These are phyloP conservation scores for Gynochthodes officinalis DNA, from an alignment of 257 asterid species.

Conservation along the genomic window DNA sequence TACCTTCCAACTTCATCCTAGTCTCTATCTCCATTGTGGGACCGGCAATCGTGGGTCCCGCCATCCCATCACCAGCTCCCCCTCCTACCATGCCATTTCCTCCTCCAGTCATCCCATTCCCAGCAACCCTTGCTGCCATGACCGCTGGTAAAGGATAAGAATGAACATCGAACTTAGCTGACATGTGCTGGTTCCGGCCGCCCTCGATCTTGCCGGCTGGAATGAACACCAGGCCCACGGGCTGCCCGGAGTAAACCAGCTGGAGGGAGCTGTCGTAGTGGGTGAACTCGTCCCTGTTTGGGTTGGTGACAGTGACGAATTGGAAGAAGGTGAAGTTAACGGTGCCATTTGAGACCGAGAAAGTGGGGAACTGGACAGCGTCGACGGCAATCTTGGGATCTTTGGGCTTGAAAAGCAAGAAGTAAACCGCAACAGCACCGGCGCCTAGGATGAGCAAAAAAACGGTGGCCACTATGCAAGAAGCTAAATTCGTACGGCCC, in stretches of 20 bases:
- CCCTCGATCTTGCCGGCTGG: slow-evolving; percentile 88
- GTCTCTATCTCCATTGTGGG: slow-evolving; percentile 82
- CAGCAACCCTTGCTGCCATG: slow-evolving; percentile 8
- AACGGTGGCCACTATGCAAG: slow-evolving; percentile 73
- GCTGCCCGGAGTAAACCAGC: slow-evolving; percentile 74
- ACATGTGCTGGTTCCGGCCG: slow-evolving; percentile 75
- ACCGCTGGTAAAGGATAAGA: slow-evolving; percentile 54
- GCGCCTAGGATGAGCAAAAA: slow-evolving; percentile 60
- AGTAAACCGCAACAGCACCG: slow-evolving; percentile 60
- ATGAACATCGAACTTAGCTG: slow-evolving; percentile 77
- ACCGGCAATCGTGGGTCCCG: slow-evolving; percentile 35
- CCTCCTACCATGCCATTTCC: not conserved
- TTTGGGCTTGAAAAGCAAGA: slow-evolving; percentile 77
- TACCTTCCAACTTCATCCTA: slow-evolving; percentile 78
- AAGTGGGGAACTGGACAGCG: slow-evolving; percentile 81
- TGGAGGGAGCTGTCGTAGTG: slow-evolving; percentile 98
- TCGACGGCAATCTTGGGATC: slow-evolving; percentile 76
- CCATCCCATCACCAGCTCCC: not conserved
- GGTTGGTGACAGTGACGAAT: slow-evolving; percentile 79
- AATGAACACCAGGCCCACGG: slow-evolving; percentile 77
- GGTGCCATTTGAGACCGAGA: slow-evolving; percentile 73
- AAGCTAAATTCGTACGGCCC: slow-evolving; percentile 69
- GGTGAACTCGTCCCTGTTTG: slow-evolving; percentile 84
- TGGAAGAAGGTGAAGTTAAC: slow-evolving; percentile 84
- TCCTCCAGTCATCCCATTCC: too few relatives aligned